Conservation (phyloP, 305 asterid species). For the Fraxinus albicans region DNA sequence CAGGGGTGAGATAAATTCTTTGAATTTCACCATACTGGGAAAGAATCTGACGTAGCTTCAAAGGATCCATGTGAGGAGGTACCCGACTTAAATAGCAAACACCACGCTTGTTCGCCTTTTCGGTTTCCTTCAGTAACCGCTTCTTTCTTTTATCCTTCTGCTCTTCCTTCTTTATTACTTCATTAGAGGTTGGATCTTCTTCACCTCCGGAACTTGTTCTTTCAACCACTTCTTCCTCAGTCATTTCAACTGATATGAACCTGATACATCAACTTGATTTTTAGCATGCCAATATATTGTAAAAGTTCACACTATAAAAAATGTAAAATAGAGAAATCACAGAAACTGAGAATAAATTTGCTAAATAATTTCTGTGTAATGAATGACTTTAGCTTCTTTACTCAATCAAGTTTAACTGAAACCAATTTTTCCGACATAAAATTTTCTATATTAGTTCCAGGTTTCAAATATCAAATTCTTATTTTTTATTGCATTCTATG, state of each 20-base stretch:
- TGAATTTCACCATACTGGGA: slow-evolving; percentile 77
- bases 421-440: background rate
- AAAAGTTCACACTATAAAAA: background rate
- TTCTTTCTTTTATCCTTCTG: slow-evolving; percentile 49
- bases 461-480: background rate
- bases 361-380: background rate
- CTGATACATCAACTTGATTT: background rate
- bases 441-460: background rate
- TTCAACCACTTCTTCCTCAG: slow-evolving; percentile 45
- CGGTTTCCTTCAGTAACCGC: slow-evolving; percentile 45
- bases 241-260: slow-evolving; percentile 32
- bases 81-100: slow-evolving; percentile 81
- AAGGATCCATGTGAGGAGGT: slow-evolving; percentile 85
- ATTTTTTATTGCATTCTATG: background rate
- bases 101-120: slow-evolving; percentile 59
- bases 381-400: background rate
- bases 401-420: background rate
- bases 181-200: slow-evolving; percentile 26
- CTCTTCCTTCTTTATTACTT: slow-evolving; percentile 23
- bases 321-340: background rate
- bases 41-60: slow-evolving; percentile 68
- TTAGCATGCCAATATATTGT: background rate
- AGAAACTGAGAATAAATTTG: background rate
- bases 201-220: slow-evolving; percentile 21
- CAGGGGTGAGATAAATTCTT: slow-evolving; percentile 77